A percentile compares a stretch with the other conserved stretches of the same genome.
Evolutionary conservation across 208 protist genomes (phyloP).

Genomic region (Acanthamoeba royreba): DNA sequence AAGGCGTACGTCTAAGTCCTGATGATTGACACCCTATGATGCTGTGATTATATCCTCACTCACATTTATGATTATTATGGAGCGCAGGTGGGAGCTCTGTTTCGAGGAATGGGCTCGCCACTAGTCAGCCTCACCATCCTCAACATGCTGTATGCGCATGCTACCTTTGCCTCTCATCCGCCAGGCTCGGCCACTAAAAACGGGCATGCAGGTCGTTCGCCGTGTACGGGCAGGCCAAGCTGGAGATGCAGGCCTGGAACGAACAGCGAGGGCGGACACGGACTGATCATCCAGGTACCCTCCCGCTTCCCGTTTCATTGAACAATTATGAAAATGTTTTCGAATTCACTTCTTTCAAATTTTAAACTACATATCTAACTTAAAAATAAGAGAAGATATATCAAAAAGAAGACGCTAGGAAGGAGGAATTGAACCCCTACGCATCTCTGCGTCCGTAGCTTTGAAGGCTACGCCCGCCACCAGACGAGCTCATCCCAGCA

Average conservation of each 20-base stretch:
- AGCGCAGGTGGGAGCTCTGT: background rate
- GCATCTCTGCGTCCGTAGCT: conserved; percentile 28
- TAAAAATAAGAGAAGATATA: background rate
- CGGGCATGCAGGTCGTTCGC: background rate
- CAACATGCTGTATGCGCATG: conserved; percentile 33
- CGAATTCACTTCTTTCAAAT: too few species aligned
- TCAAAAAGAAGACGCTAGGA: background rate
- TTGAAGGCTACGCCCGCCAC: conserved; percentile 30
- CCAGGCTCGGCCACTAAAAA: too few species aligned
- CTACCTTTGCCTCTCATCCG: background rate
- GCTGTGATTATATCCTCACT: background rate
- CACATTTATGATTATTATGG: too few species aligned
- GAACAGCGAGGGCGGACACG: too few species aligned
- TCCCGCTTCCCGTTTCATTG: too few species aligned
- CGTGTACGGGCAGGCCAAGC: conserved; percentile 33
- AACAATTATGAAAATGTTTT: too few species aligned
- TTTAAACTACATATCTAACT: too few species aligned
- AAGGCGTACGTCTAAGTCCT: background rate
- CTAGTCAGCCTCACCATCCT: conserved; percentile 36
- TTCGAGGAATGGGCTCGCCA: background rate
- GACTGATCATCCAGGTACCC: too few species aligned
- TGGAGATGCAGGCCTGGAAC: conserved; percentile 4
- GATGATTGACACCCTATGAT: too few species aligned
- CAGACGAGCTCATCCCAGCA: conserved; percentile 27
- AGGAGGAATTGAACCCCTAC: conserved; percentile 35